Percentiles rank a stretch among this genome's conserved stretches.
Evolutionary conservation across 192 early-diverging fungal species (phyloP).

Genomic region (Phlyctochytrium planicorne): DNA sequence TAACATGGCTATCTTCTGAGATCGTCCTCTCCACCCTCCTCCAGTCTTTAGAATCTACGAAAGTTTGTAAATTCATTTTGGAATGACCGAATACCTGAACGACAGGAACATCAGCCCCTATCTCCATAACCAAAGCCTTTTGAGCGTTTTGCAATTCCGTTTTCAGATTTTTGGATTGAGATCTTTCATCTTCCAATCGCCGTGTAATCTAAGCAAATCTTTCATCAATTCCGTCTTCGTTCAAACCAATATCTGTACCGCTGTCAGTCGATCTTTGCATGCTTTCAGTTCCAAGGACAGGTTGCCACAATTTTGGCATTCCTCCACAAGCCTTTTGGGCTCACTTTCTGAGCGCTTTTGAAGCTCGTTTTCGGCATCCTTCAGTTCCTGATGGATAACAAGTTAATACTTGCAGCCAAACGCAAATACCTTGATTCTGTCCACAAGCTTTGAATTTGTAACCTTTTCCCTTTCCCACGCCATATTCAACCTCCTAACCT

Average conservation of each 20-base stretch:
- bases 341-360: not conserved
- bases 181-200: conserved; percentile 22
- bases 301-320: not conserved
- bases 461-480: conserved; percentile 18
- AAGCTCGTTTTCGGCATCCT: not conserved
- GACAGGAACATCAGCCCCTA: conserved; percentile 2
- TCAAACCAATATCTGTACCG: not conserved
- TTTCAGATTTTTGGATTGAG: conserved; percentile 4
- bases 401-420: too few relatives aligned
- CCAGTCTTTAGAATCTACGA: conserved; percentile 10
- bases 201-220: not conserved
- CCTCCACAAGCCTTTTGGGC: not conserved
- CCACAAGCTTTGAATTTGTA: conserved; percentile 11
- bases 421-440: conserved; percentile 24
- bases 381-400: not conserved
- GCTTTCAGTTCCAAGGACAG: not conserved
- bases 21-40: conserved; percentile 23
- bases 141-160: conserved; percentile 12
- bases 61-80: not conserved
- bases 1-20: conserved; percentile 18
- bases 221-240: conserved; percentile 13
- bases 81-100: conserved; percentile 3
- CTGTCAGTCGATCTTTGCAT: not conserved
- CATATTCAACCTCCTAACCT: conserved; percentile 14
- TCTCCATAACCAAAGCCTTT: conserved; percentile 20